phyloP scores from a whole-genome alignment of 2,329 filamentous ascomycete species.

The Trichoderma asperellum region DNA sequence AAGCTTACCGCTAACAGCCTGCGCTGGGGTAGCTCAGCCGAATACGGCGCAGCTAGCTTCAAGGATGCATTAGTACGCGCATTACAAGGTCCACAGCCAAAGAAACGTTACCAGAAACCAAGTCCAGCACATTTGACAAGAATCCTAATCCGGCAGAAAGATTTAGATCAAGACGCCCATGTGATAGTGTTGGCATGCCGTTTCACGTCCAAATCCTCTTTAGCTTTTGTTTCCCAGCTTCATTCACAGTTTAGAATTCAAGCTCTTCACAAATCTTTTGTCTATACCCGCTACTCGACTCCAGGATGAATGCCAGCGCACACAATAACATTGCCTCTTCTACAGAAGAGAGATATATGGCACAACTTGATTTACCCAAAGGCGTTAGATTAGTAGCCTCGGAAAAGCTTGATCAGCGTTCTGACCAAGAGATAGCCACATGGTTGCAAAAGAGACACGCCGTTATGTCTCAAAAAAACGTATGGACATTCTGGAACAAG shows the following conservation, averaged over 20 bases:
- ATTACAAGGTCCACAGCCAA: background rate
- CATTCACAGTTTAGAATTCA: background rate
- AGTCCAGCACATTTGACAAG: background rate
- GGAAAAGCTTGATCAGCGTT: conserved; percentile 35
- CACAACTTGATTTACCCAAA: background rate
- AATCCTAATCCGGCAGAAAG: background rate
- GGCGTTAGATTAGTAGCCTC: conserved; percentile 16
- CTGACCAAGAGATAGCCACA: conserved; percentile 39
- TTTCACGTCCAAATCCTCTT: background rate
- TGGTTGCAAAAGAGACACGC: conserved; percentile 38
- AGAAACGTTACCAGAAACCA: background rate
- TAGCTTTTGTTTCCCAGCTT: background rate
- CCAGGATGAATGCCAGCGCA: background rate
- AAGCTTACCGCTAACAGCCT: background rate
- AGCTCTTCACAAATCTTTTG: background rate
- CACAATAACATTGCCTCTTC: background rate
- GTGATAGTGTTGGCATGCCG: background rate
- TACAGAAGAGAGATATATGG: background rate
- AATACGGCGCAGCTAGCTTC: background rate
- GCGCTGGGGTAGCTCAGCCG: background rate
- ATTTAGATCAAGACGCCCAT: background rate
- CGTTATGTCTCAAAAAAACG: conserved; percentile 45
- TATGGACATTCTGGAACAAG: conserved; percentile 50
- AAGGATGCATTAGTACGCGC: background rate
- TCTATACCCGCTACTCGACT: background rate